Conservation (phyloP, 495 filamentous ascomycete genomes). For the Penicillium angulare region DNA sequence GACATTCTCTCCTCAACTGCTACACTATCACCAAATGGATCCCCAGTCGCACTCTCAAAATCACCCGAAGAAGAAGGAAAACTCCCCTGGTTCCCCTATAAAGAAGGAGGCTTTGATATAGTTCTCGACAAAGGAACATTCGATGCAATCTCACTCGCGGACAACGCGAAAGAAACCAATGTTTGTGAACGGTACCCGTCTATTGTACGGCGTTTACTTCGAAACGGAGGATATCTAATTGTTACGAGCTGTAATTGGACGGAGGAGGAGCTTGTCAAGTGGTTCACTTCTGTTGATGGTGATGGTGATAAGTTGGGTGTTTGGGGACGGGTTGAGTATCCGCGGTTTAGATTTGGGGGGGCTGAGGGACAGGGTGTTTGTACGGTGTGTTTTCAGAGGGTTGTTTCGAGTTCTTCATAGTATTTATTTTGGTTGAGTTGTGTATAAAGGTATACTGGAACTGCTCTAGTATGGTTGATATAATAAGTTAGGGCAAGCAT, state of each 20-base stretch:
- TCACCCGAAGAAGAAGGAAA: slow-evolving; percentile 10
- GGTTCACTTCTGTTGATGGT: slow-evolving; percentile 57
- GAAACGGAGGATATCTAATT: slow-evolving; percentile 67
- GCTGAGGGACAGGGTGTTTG: slow-evolving; percentile 81
- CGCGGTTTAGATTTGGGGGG: slow-evolving; percentile 81
- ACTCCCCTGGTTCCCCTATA: slow-evolving; percentile 33
- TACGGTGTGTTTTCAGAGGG: slow-evolving; percentile 68
- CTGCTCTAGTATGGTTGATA: background rate
- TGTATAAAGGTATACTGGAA: background rate
- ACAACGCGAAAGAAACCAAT: slow-evolving; percentile 49
- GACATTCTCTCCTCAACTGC: slow-evolving; percentile 64
- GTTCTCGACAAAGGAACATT: slow-evolving; percentile 97
- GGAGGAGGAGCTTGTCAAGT: slow-evolving; percentile 73
- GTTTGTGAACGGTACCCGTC: slow-evolving; percentile 72
- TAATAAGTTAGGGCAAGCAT: too few species aligned
- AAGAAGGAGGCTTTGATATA: slow-evolving; percentile 66
- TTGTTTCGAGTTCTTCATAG: background rate
- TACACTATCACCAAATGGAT: slow-evolving; percentile 23
- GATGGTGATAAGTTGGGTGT: slow-evolving; percentile 45
- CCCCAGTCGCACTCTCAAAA: slow-evolving; percentile 6
- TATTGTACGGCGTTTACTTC: slow-evolving; percentile 63
- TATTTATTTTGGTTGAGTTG: background rate
- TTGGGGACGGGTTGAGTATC: slow-evolving; percentile 72
- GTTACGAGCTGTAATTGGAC: slow-evolving; percentile 99
- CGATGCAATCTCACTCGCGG: slow-evolving; percentile 79